Evolutionary conservation across 2,329 filamentous ascomycete genomes (phyloP).

Genomic region (Gaeumannomyces tritici): DNA sequence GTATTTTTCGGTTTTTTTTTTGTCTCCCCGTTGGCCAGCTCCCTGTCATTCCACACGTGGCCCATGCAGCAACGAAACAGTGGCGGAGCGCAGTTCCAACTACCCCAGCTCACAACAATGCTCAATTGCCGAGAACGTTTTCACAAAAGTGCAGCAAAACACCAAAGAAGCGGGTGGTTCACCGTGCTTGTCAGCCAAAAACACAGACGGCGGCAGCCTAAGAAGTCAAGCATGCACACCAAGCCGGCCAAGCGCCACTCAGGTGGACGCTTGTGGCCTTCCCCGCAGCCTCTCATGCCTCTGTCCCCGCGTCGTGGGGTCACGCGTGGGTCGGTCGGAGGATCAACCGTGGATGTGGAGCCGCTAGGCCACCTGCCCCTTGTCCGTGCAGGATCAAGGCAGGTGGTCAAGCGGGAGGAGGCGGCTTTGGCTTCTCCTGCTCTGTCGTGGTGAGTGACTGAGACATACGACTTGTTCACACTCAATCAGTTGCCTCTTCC

Average conservation of each 20-base stretch:
- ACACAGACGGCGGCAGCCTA: no score
- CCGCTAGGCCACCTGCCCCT: neutral
- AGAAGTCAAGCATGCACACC: no score
- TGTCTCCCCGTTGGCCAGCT: no score
- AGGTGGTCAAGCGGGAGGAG: neutral
- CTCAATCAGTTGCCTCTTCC: neutral
- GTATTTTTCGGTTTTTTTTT: no score
- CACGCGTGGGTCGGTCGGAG: neutral
- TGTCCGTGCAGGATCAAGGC: neutral
- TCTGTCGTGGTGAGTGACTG: neutral
- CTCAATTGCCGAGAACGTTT: neutral
- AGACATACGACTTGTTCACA: neutral
- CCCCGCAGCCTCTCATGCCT: neutral
- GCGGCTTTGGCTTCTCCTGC: neutral
- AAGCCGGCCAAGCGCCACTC: no score
- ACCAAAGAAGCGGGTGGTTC: neutral
- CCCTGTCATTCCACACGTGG: neutral
- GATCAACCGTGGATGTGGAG: neutral
- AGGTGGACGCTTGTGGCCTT: no score
- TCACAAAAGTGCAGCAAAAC: neutral
- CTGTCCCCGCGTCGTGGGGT: neutral
- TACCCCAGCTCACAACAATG: no score
- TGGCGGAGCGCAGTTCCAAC: no score
- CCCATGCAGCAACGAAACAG: neutral
- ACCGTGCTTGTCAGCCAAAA: no score